phyloP scores from a whole-genome alignment of 2,329 filamentous ascomycete genomes.

The Chalaropsis ovoidea region DNA sequence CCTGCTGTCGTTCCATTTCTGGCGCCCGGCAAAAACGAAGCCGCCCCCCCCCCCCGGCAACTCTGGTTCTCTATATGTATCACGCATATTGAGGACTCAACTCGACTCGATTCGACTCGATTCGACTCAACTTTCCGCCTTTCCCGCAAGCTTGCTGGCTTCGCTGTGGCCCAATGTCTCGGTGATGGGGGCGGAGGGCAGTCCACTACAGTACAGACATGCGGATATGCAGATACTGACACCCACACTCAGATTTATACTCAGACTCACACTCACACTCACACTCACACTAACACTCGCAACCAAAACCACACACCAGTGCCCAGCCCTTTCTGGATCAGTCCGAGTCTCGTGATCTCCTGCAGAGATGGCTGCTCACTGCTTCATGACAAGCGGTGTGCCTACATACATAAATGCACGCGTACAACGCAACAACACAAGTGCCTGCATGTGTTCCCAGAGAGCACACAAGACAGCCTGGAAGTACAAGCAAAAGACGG shows the following conservation, averaged over 20 bases:
- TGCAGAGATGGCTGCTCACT: neutral
- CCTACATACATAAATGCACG: too few relatives aligned
- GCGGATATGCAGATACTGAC: neutral
- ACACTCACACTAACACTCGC: too few relatives aligned
- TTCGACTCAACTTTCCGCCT: conserved; percentile 8
- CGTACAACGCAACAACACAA: too few relatives aligned
- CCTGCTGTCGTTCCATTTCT: too few relatives aligned
- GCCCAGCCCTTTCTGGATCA: neutral
- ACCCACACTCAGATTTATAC: neutral
- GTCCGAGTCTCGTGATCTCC: neutral
- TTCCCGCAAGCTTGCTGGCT: neutral
- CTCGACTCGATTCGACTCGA: too few relatives aligned
- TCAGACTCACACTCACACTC: too few relatives aligned
- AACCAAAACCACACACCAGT: neutral
- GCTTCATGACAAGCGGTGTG: neutral
- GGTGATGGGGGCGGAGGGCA: neutral
- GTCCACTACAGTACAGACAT: too few relatives aligned
- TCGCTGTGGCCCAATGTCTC: neutral
- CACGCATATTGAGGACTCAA: neutral
- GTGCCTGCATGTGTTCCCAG: neutral
- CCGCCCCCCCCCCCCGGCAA: too few relatives aligned
- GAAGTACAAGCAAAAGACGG: too few relatives aligned
- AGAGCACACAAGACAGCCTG: too few relatives aligned
- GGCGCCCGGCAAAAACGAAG: too few relatives aligned
- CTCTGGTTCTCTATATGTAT: too few relatives aligned